Conservation (phyloP, 768 basidiomycete species). For the Macrocybe gigantea region DNA sequence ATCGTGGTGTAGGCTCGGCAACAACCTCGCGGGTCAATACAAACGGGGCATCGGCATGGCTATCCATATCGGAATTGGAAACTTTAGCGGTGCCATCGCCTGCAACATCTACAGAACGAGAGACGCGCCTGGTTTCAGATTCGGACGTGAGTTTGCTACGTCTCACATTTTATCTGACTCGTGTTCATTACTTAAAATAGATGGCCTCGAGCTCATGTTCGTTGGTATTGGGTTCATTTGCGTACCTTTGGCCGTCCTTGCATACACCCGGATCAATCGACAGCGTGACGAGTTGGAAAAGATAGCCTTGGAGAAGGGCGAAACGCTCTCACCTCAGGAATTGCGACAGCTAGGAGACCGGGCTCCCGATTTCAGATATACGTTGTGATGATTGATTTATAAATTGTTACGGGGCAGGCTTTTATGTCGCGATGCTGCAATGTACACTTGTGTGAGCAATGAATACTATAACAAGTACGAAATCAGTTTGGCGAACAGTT, state of each 20-base stretch:
- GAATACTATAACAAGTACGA: background rate
- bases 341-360: constrained; percentile 47
- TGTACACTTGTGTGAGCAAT: background rate
- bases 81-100: constrained; percentile 60
- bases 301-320: constrained; percentile 22
- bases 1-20: constrained; percentile 46
- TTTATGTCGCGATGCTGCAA: background rate
- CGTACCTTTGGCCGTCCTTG: constrained; percentile 39
- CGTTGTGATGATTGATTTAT: constrained; percentile 14
- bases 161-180: background rate
- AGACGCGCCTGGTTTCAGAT: constrained; percentile 54
- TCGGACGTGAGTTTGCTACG: constrained; percentile 47
- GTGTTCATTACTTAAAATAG: constrained; percentile 22
- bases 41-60: constrained; percentile 69
- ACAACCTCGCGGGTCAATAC: constrained; percentile 63
- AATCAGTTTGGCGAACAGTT: background rate
- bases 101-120: constrained; percentile 54
- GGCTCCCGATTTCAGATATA: constrained; percentile 61
- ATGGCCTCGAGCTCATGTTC: constrained; percentile 63
- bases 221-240: constrained; percentile 56
- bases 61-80: constrained; percentile 62
- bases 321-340: constrained; percentile 28
- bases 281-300: constrained; percentile 36
- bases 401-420: background rate
- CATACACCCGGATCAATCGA: constrained; percentile 52